Evolutionary conservation across 495 filamentous ascomycete genomes (phyloP), one percentile per base, ranked within the genome.

Genomic region (Patellaria atrata): DNA sequence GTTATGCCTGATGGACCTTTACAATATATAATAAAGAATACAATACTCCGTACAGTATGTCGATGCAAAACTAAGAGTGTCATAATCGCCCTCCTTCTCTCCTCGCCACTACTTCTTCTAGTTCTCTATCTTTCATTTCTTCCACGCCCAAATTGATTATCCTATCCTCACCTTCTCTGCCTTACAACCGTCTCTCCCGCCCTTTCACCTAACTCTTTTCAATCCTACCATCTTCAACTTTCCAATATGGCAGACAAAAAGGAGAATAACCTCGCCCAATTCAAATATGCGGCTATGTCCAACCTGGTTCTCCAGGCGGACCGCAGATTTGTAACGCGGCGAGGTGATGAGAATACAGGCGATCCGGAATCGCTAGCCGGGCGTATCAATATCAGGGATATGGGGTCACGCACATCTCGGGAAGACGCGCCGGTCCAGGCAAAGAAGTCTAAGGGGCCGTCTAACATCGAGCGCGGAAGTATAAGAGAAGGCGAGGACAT

Each of bases 221-320:
- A n/a, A n/a, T n/a, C n/a, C n/a, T n/a, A n/a, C n/a, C 16, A 39
- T 21, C 26, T 28, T 17, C 40, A 20, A 28, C n/a, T 27, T 14
- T 30, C 35, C 62, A 77, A 59, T 40, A 91, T 91, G 85, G 71
- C 80, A 57, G 84, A 94, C 35, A 35, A 39, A 33, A 70, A 85
- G 40, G 50, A 52, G 27, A 57, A 57, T 64, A 79, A 87, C 75
- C 77, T 92, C 34, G 87, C 81, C 50, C 86, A 94, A 63, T 99
- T 94, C 69, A 99, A 99, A 61, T 99, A 99, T 70, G 82, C 83
- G 75, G 86, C 84, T 57, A 99, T 99, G 89, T 96, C 89, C 66
- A 99, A 99, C 75, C 75, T 99, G 83, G 89, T 99, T 56, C 82
- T 94, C 71, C 87, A 94, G 77, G 86, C 84, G 64, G 89, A 99